phyloP scores from a whole-genome alignment of 148 eudicot genomes.

The Diospyros lotus region DNA sequence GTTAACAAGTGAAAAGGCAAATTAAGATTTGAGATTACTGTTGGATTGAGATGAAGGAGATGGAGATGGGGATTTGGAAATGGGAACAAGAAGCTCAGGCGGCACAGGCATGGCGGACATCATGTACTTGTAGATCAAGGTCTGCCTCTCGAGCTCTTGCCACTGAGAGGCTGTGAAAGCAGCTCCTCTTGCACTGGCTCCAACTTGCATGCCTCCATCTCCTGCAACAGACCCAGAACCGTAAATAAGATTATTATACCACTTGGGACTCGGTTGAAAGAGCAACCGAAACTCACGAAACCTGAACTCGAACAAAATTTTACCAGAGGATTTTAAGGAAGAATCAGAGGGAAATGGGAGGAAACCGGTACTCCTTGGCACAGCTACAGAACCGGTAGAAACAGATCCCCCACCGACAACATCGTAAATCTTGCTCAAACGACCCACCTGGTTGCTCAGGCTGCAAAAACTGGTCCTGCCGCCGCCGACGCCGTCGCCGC shows the following conservation, averaged over 20 bases:
- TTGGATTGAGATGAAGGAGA: constrained; percentile 24
- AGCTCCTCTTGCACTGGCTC: constrained; percentile 12
- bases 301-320: background rate
- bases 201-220: constrained; percentile 13
- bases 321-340: constrained; percentile 27
- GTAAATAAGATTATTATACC: no score
- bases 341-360: constrained; percentile 18
- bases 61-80: constrained; percentile 21
- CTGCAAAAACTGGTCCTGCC: constrained; percentile 16
- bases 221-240: constrained; percentile 8
- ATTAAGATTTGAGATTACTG: constrained; percentile 13
- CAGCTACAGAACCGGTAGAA: constrained; percentile 4
- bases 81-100: constrained; percentile 50
- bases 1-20: no score
- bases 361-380: constrained; percentile 15
- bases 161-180: constrained; percentile 62
- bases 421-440: constrained; percentile 21
- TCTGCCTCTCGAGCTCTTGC: constrained; percentile 76
- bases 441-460: constrained; percentile 15
- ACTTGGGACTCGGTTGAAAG: no score
- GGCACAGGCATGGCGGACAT: constrained; percentile 72
- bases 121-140: constrained; percentile 63
- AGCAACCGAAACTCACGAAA: no score
- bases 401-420: constrained; percentile 11
- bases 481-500: background rate